Percentiles rank a stretch among this genome's conserved stretches.
phyloP scores from a whole-genome alignment of 495 filamentous ascomycete species.

The Penicillium salamii region DNA sequence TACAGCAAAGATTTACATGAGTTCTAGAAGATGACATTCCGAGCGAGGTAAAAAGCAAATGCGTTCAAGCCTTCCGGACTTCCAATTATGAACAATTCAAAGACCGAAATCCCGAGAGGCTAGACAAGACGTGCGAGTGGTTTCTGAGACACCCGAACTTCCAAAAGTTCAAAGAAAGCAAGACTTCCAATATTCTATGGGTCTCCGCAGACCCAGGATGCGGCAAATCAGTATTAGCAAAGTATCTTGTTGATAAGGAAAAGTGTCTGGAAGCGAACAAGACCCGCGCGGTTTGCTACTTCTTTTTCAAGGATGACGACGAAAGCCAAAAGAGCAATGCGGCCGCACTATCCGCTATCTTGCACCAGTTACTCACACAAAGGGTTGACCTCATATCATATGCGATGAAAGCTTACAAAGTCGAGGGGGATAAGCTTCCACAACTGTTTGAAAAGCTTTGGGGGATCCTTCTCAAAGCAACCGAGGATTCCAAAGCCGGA shows the following conservation, averaged over 20 bases:
- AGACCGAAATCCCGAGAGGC: background rate
- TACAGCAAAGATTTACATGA: too few relatives aligned
- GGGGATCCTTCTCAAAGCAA: slow-evolving; percentile 31
- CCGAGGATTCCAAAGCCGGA: slow-evolving; percentile 34
- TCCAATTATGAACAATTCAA: background rate
- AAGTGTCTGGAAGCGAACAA: background rate
- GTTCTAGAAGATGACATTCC: too few relatives aligned
- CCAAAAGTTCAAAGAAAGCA: background rate
- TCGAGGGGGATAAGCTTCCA: slow-evolving; percentile 25
- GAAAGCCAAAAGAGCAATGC: slow-evolving; percentile 37
- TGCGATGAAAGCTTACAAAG: slow-evolving; percentile 23
- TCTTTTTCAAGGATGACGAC: slow-evolving; percentile 58
- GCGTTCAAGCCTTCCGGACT: too few relatives aligned
- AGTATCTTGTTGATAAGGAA: slow-evolving; percentile 39
- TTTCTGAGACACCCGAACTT: slow-evolving; percentile 8
- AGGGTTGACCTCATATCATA: slow-evolving; percentile 28
- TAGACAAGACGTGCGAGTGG: slow-evolving; percentile 21
- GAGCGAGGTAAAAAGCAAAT: background rate
- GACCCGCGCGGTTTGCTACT: slow-evolving; percentile 38
- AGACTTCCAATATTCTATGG: slow-evolving; percentile 31
- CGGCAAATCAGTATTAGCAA: slow-evolving; percentile 53
- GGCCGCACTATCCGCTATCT: slow-evolving; percentile 41
- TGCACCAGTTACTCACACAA: slow-evolving; percentile 46
- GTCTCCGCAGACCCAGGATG: slow-evolving; percentile 55
- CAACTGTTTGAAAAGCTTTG: slow-evolving; percentile 38